phyloP scores from a whole-genome alignment of 192 early-diverging fungal genomes.

The Pilaira anomala region DNA sequence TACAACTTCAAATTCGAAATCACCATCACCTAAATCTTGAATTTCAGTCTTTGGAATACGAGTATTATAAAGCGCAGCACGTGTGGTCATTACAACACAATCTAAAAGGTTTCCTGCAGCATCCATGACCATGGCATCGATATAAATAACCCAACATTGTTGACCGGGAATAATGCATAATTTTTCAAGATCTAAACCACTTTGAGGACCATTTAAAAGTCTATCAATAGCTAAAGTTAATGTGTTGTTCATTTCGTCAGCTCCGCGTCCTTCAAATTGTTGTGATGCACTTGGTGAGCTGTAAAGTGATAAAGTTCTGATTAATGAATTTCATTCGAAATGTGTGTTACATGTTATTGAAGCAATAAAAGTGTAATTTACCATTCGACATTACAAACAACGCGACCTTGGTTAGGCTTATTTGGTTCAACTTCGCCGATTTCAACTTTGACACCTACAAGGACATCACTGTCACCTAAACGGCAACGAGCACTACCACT shows the following conservation, averaged over 20 bases:
- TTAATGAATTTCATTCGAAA: no score
- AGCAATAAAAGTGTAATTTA: slow-evolving; percentile 27
- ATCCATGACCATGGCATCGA: slow-evolving; percentile 90
- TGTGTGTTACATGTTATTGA: background rate
- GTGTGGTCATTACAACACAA: slow-evolving; percentile 76
- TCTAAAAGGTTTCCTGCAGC: slow-evolving; percentile 87
- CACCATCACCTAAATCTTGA: slow-evolving; percentile 74
- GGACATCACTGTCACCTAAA: slow-evolving; percentile 78
- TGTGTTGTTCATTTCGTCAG: slow-evolving; percentile 82
- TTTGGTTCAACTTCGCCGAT: slow-evolving; percentile 68
- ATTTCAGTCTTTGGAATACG: slow-evolving; percentile 80
- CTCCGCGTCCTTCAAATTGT: slow-evolving; percentile 73
- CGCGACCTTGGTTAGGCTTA: slow-evolving; percentile 58
- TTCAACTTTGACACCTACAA: slow-evolving; percentile 95
- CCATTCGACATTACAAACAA: slow-evolving; percentile 93
- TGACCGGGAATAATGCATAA: slow-evolving; percentile 89
- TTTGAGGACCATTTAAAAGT: slow-evolving; percentile 74
- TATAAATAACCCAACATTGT: slow-evolving; percentile 87
- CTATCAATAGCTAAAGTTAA: slow-evolving; percentile 80
- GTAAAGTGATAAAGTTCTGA: no score
- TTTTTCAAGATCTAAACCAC: slow-evolving; percentile 80
- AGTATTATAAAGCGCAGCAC: slow-evolving; percentile 89
- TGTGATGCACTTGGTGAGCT: slow-evolving; percentile 76
- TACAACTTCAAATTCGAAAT: slow-evolving; percentile 88
- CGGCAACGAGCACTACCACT: slow-evolving; percentile 85